Evolutionary conservation across 495 filamentous ascomycete species (phyloP).

Genomic region (Aspergillus heteromorphus): DNA sequence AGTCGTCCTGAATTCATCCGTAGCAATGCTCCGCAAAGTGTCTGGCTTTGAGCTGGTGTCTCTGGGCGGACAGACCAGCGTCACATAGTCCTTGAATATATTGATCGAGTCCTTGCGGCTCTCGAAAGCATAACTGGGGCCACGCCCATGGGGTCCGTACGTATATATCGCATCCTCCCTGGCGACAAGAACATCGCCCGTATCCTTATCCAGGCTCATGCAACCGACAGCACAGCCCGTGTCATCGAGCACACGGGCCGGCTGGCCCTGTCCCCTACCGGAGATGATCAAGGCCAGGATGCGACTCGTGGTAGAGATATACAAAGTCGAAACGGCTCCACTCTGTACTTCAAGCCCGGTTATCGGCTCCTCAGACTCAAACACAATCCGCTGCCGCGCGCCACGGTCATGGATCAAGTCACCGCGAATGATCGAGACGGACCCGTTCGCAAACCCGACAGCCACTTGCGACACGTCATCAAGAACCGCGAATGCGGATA

Average conservation of each 20-base stretch:
- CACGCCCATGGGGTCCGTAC: constrained; percentile 80
- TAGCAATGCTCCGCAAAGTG: constrained; percentile 58
- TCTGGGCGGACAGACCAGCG: constrained; percentile 81
- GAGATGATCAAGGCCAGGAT: constrained; percentile 81
- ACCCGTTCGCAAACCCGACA: constrained; percentile 91
- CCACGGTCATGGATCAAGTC: constrained; percentile 94
- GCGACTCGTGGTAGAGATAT: constrained; percentile 86
- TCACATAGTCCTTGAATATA: constrained; percentile 81
- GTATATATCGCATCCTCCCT: constrained; percentile 93
- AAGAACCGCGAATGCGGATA: constrained; percentile 82
- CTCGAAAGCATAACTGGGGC: constrained; percentile 84
- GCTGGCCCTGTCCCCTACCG: constrained; percentile 82
- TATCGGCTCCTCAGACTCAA: constrained; percentile 94
- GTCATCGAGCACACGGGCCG: constrained; percentile 81
- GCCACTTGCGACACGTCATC: constrained; percentile 87
- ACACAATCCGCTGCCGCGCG: constrained; percentile 91
- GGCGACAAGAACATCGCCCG: constrained; percentile 80
- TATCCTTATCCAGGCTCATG: constrained; percentile 77
- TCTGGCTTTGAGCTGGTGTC: constrained; percentile 47
- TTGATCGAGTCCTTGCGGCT: constrained; percentile 78
- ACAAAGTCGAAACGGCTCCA: constrained; percentile 66
- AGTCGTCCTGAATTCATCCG: constrained; percentile 73
- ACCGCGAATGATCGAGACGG: constrained; percentile 87
- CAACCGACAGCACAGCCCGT: constrained; percentile 84
- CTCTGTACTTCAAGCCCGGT: constrained; percentile 67